A percentile compares a stretch with the other conserved stretches of the same genome.
These are phyloP conservation scores for Mycena citricolor DNA, from an alignment of 1,284 basidiomycete species.

Conservation along the genomic window DNA sequence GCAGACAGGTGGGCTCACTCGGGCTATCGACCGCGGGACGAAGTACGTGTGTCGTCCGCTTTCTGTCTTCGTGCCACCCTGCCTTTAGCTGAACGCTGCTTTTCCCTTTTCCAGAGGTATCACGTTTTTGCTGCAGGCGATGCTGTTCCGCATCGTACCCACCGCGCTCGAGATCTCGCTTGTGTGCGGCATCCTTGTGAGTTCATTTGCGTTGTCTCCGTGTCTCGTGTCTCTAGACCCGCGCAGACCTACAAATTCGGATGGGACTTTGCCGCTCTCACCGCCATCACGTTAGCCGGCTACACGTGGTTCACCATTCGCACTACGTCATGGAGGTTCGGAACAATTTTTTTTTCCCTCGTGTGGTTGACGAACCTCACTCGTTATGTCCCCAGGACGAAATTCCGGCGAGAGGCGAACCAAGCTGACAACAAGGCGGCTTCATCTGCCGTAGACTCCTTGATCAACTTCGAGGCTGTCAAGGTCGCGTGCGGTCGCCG, in stretches of 20 bases:
- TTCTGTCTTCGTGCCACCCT: background rate
- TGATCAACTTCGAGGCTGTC: slow-evolving; percentile 98
- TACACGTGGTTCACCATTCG: slow-evolving; percentile 98
- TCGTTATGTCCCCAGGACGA: slow-evolving; percentile 58
- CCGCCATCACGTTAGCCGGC: slow-evolving; percentile 79
- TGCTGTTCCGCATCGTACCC: slow-evolving; percentile 94
- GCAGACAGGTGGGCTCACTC: slow-evolving; percentile 93
- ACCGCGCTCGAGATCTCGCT: slow-evolving; percentile 95
- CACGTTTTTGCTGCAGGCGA: slow-evolving; percentile 90
- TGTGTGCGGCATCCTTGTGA: slow-evolving; percentile 93
- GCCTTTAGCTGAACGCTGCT: slow-evolving; percentile 8
- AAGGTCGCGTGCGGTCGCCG: slow-evolving; percentile 58
- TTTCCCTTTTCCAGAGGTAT: slow-evolving; percentile 75
- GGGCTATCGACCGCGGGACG: slow-evolving; percentile 96
- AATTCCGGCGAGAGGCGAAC: slow-evolving; percentile 94
- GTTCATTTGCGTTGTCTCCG: slow-evolving; percentile 25
- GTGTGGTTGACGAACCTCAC: background rate
- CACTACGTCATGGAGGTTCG: slow-evolving; percentile 92
- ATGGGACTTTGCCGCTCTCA: slow-evolving; percentile 94
- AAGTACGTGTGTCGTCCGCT: slow-evolving; percentile 57
- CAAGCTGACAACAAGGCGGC: slow-evolving; percentile 96
- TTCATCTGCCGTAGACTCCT: slow-evolving; percentile 88
- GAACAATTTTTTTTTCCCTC: slow-evolving; percentile 2
- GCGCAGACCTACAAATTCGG: slow-evolving; percentile 92
- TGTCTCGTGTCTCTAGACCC: background rate